Conservation (phyloP, 768 basidiomycete species). For the Paxillus involutus region DNA sequence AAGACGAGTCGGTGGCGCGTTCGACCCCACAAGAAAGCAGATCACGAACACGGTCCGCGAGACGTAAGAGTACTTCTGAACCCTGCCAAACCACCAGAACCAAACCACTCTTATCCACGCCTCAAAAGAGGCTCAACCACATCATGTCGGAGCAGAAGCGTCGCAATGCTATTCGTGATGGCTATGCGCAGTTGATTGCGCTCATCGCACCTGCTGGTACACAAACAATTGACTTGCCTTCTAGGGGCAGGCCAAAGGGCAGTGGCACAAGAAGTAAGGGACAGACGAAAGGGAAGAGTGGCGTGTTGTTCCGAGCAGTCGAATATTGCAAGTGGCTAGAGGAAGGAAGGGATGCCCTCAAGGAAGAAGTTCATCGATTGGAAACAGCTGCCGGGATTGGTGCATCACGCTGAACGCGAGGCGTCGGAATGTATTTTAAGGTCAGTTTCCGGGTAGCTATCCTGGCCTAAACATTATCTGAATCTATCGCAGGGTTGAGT, state of each 20-base stretch:
- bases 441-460: slow-evolving; percentile 12
- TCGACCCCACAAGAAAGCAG: slow-evolving; percentile 13
- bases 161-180: slow-evolving; percentile 87
- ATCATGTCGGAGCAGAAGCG: slow-evolving; percentile 95
- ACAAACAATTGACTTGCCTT: slow-evolving; percentile 70
- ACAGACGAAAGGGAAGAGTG: slow-evolving; percentile 84
- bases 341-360: slow-evolving; percentile 71
- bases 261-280: slow-evolving; percentile 65
- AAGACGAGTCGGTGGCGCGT: slow-evolving; percentile 2
- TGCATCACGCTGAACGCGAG: slow-evolving; percentile 8
- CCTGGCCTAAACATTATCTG: too few species aligned
- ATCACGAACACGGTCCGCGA: slow-evolving; percentile 12
- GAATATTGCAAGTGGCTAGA: slow-evolving; percentile 88
- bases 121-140: slow-evolving; percentile 88
- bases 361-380: slow-evolving; percentile 63
- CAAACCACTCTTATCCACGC: slow-evolving; percentile 74
- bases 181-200: slow-evolving; percentile 82
- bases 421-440: neutral
- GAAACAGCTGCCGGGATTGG: slow-evolving; percentile 65
- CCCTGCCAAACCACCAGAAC: slow-evolving; percentile 35
- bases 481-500: neutral
- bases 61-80: slow-evolving; percentile 25
- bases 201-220: slow-evolving; percentile 80
- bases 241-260: slow-evolving; percentile 78
- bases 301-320: slow-evolving; percentile 82